Base-by-base conservation (phyloP, 495 filamentous ascomycete genomes). In the Penicillium diatomitis region DNA sequence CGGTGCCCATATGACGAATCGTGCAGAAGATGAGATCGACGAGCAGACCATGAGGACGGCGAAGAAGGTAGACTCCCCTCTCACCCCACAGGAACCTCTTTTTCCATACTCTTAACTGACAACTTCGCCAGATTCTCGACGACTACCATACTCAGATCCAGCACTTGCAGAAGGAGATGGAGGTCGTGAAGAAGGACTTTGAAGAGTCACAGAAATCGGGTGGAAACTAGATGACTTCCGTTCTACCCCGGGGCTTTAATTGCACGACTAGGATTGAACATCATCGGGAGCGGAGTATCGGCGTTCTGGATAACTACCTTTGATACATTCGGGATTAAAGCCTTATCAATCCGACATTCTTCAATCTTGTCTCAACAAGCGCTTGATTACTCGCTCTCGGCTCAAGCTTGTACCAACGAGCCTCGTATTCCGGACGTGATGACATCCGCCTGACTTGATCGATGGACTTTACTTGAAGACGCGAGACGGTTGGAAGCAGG, bases 131-230 rank as follows among this genome's bases (percentile, higher is more conserved):
- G 92, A 86, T 97, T 45, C 68, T 99, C 46, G 83, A 87, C 55
- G 88, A 90, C 57, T 97, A 95, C 63, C 87, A 88, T 53, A 82
- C 81, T 50, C 94, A 97, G 66, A 76, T 99, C 8, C 72, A 83
- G 56, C 85, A 91, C 64, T 74, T 99, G 46, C 87, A 84, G 56
- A 85, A 85, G 63, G 85, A 95, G 61, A 62, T 97, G 30, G 82
- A 81, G 54, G 73, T 84, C 46, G 81, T 94, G 50, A 79, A 82
- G 62, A 85, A 81, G 57, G 87, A 94, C 45, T 92, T 87, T 57
- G 78, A 79, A 4, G 85, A 85, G 47, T 89, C 86, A 76, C 80
- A 89, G 58, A 79, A 78, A 56, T 67, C 60, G 20, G 56, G 53
- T 32, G 46, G 56, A 38, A 57, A 61, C 48, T 63, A 44, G 35